Evolutionary conservation across 1,284 basidiomycete species (phyloP).

Genomic region (Apiotrichum sp.): DNA sequence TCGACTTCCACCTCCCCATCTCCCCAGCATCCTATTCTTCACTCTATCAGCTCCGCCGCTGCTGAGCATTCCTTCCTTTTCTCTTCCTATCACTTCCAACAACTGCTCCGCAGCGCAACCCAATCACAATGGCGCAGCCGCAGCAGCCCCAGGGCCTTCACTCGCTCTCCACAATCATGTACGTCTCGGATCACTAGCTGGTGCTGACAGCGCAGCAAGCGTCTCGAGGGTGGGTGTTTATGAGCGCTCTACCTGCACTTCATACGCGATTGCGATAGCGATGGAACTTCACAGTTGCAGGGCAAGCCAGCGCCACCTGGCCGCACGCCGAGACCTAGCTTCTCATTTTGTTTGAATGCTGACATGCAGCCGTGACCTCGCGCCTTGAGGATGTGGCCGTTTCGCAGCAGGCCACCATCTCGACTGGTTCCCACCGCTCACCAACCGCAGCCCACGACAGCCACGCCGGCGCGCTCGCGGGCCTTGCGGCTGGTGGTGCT

Average conservation of each 20-base stretch:
- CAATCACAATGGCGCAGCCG: constrained; percentile 17
- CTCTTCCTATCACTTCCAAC: no score
- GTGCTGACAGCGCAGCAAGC: constrained; percentile 31
- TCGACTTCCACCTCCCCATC: no score
- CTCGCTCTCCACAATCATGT: constrained; percentile 43
- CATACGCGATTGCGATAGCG: no score
- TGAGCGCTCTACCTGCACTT: no score
- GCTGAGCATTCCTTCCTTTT: no score
- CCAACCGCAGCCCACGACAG: constrained; percentile 37
- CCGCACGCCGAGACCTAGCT: no score
- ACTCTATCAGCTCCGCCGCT: no score
- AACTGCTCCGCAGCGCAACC: no score
- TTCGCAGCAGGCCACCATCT: constrained; percentile 38
- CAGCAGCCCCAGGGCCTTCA: constrained; percentile 33
- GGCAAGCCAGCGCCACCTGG: no score
- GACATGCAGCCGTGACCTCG: constrained; percentile 73
- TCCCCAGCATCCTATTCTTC: no score
- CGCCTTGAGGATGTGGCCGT: constrained; percentile 85
- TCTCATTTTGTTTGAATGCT: background rate
- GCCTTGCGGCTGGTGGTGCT: constrained; percentile 37
- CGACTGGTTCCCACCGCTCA: constrained; percentile 23
- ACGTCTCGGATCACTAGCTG: constrained; percentile 10
- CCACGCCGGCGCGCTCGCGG: constrained; percentile 30
- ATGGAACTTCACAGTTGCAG: no score
- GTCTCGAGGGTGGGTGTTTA: constrained; percentile 54